Evolutionary conservation across 2,329 filamentous ascomycete species (phyloP).

Genomic region (Nannizziopsis barbatae): DNA sequence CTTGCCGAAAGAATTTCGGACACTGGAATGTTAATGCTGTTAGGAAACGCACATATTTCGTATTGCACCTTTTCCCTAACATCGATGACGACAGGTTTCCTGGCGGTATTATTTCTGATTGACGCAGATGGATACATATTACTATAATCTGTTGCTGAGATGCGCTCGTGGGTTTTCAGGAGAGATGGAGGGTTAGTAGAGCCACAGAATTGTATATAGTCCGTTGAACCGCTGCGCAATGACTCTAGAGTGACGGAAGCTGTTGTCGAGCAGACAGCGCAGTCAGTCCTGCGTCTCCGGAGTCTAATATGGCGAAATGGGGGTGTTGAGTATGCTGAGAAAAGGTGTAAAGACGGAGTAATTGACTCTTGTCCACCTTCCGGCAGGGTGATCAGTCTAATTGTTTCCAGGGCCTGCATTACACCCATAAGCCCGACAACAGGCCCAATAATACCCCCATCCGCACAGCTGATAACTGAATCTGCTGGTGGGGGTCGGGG

Average conservation of each 20-base stretch:
- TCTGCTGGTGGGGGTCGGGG: conserved; percentile 74
- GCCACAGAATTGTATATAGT: conserved; percentile 83
- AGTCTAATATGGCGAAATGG: conserved; percentile 65
- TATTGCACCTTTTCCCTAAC: conserved; percentile 79
- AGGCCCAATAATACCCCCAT: conserved; percentile 83
- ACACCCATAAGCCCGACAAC: conserved; percentile 91
- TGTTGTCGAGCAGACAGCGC: conserved; percentile 61
- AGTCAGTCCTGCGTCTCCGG: conserved; percentile 56
- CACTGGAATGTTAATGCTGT: conserved; percentile 53
- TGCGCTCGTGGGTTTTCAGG: conserved; percentile 53
- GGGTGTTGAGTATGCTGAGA: conserved; percentile 34
- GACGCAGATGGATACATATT: conserved; percentile 9
- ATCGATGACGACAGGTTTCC: conserved; percentile 58
- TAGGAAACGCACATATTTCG: conserved; percentile 62
- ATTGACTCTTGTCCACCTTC: conserved; percentile 17
- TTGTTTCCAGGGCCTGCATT: conserved; percentile 76
- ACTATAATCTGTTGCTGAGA: conserved; percentile 53
- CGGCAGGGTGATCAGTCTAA: conserved; percentile 60
- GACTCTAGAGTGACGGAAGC: conserved; percentile 52
- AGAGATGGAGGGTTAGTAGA: conserved; percentile 44
- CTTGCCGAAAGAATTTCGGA: conserved; percentile 30
- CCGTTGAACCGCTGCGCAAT: conserved; percentile 54
- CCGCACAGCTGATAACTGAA: conserved; percentile 74
- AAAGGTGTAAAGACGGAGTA: conserved; percentile 32
- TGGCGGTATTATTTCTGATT: neutral